A percentile compares a stretch with the other conserved stretches of the same genome.
phyloP scores from a whole-genome alignment of 306 rosid species.

The Trifolium pratense region DNA sequence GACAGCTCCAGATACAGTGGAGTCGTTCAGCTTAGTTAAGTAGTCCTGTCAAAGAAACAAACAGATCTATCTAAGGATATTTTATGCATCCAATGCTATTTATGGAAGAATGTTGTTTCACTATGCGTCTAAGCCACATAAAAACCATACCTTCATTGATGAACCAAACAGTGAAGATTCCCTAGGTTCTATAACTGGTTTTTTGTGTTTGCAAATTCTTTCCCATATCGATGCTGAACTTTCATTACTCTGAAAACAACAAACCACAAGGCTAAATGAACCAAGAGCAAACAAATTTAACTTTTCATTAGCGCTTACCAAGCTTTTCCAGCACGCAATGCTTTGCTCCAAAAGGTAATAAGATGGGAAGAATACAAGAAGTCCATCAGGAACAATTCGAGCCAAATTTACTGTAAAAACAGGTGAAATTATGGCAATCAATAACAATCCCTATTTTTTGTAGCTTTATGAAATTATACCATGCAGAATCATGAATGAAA shows the following conservation, averaged over 20 bases:
- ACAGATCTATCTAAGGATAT: slow-evolving; percentile 33
- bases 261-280: slow-evolving; percentile 37
- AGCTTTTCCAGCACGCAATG: slow-evolving; percentile 80
- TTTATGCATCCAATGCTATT: slow-evolving; percentile 22
- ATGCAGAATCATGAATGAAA: not conserved
- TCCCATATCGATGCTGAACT: slow-evolving; percentile 89
- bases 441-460: slow-evolving; percentile 10
- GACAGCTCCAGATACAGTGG: slow-evolving; percentile 85
- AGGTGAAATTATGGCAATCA: slow-evolving; percentile 25
- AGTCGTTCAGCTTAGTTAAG: slow-evolving; percentile 78
- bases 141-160: slow-evolving; percentile 74
- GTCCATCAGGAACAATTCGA: slow-evolving; percentile 94
- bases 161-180: slow-evolving; percentile 78
- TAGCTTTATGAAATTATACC: slow-evolving; percentile 9
- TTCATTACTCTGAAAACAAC: slow-evolving; percentile 58
- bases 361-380: slow-evolving; percentile 94
- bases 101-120: slow-evolving; percentile 31
- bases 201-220: slow-evolving; percentile 88
- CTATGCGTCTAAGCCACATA: slow-evolving; percentile 29
- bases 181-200: slow-evolving; percentile 93
- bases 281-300: slow-evolving; percentile 38
- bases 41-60: slow-evolving; percentile 70
- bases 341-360: slow-evolving; percentile 91
- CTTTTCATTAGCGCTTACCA: slow-evolving; percentile 54
- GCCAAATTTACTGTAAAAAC: slow-evolving; percentile 86